These are phyloP conservation scores for Neonectria ditissima DNA, from an alignment of 2,329 filamentous ascomycete species.

Conservation along the genomic window DNA sequence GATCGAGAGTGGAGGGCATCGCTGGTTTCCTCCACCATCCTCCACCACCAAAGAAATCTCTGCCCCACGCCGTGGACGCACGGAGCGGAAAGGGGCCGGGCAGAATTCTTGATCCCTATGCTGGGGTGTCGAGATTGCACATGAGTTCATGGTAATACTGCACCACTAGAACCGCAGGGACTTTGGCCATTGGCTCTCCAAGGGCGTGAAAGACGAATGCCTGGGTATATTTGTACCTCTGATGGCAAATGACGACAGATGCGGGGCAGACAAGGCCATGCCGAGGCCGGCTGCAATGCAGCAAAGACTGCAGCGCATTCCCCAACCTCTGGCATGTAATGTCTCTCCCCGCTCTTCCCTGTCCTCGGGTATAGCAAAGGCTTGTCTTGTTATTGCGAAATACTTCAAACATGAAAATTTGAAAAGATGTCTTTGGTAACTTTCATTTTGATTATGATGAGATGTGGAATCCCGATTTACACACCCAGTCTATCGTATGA, in stretches of 20 bases:
- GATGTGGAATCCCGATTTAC: too few species aligned
- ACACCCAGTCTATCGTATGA: too few species aligned
- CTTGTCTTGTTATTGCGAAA: too few species aligned
- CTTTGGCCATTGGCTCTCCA: not conserved
- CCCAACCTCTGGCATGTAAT: not conserved
- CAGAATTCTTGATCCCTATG: constrained; percentile 11
- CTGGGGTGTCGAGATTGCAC: constrained; percentile 14
- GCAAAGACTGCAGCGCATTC: not conserved
- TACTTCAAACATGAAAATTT: too few species aligned
- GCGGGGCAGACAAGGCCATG: not conserved
- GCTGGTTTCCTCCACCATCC: not conserved
- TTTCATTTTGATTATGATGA: not conserved
- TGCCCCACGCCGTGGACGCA: constrained; percentile 18
- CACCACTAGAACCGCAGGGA: too few species aligned
- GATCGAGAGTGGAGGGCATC: constrained; percentile 32
- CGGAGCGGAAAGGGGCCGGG: constrained; percentile 21
- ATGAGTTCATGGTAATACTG: too few species aligned
- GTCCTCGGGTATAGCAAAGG: too few species aligned
- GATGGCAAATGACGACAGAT: not conserved
- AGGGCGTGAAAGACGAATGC: not conserved
- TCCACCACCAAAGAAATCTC: constrained; percentile 1
- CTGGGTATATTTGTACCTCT: not conserved
- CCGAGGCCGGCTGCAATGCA: not conserved
- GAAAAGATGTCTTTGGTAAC: not conserved
- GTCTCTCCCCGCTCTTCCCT: too few species aligned